Base-by-base conservation (phyloP, 2,329 filamentous ascomycete species). In the Colletotrichum trifolii region DNA sequence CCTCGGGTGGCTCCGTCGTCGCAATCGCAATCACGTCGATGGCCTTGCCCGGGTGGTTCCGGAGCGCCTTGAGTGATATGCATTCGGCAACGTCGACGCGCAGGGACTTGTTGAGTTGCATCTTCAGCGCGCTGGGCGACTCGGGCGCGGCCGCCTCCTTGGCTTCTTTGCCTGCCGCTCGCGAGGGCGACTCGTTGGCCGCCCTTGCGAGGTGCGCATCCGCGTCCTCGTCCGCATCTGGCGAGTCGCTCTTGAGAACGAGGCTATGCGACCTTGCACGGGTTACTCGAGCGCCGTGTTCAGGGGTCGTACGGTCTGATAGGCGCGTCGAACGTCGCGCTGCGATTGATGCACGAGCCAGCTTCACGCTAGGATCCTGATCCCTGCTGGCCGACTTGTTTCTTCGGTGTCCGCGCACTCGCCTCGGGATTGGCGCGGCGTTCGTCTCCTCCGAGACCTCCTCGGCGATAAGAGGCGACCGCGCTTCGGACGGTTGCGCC, bases 11-110 rank as follows among this genome's bases (percentile, higher is more conserved):
- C 15, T 79, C 77, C 49, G 80, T 79, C 12, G 85, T 84, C 4
- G 80, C 86, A 7, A 90, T 78, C 13, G 81, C 87, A 8, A 89
- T 74, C 6, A 88, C 76, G 71, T 89, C 85, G 2, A 85, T 72
- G 33, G 78, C 81, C 68, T 82, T 81, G 54, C 79, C 78, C 48
- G 85, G 75, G 59, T 83, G 79, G 45, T 76, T 78, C n/a, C 83
- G 82, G 38, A 90, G 75, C 6, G 77, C 74, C 68, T 84, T 84
- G 13, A 90, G 80, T 2, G 82, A 69, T 45, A 84, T 77, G 68
- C 80, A 87, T 63, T 88, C 85, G 3, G 82, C 81, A 45, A 89
- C 75, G 11, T 80, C 79, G n/a, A 77, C 78, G 10, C 81, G 81
- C 2, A 87, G 76, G 52, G 77, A 77, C 63, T 78, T 82, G 40